These are phyloP conservation scores for Tylopilus subfusipes DNA, from an alignment of 768 basidiomycete genomes.

Conservation along the genomic window DNA sequence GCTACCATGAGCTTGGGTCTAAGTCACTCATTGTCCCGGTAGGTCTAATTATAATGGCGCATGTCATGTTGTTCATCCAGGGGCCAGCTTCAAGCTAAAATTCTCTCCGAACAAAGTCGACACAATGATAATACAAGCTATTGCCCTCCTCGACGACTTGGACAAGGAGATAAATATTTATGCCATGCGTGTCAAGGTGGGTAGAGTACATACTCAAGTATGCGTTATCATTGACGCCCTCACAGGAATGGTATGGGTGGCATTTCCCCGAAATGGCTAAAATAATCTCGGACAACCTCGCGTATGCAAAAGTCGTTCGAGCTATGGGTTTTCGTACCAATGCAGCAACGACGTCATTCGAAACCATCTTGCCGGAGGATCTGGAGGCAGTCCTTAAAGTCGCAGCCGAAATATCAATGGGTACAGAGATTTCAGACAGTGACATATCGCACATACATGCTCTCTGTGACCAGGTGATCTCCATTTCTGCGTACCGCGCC, in stretches of 20 bases:
- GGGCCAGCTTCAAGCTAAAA: slow-evolving; percentile 89
- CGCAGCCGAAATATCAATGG: slow-evolving; percentile 98
- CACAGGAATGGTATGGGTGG: slow-evolving; percentile 99
- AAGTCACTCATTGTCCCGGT: slow-evolving; percentile 95
- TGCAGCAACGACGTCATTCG: slow-evolving; percentile 80
- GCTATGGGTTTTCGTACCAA: slow-evolving; percentile 98
- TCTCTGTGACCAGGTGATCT: slow-evolving; percentile 96
- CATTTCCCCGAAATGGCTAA: slow-evolving; percentile 99
- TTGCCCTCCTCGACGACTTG: slow-evolving; percentile 93
- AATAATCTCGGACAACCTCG: slow-evolving; percentile 95
- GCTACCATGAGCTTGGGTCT: slow-evolving; percentile 98
- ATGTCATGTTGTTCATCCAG: slow-evolving; percentile 5
- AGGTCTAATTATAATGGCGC: slow-evolving; percentile 16
- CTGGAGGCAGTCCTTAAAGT: slow-evolving; percentile 93
- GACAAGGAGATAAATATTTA: slow-evolving; percentile 99
- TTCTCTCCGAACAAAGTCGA: slow-evolving; percentile 99
- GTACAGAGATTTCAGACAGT: slow-evolving; percentile 96
- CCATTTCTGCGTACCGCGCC: slow-evolving; percentile 90
- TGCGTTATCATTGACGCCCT: not conserved
- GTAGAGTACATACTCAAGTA: slow-evolving; percentile 11
- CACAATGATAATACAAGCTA: slow-evolving; percentile 99
- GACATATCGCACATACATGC: slow-evolving; percentile 97
- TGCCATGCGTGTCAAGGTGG: slow-evolving; percentile 96
- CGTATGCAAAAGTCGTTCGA: slow-evolving; percentile 92
- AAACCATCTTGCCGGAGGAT: slow-evolving; percentile 92